Evolutionary conservation across 352 stramenopile species (phyloP), one percentile per base, ranked within the genome.

Genomic region (Globisporangium apiculatum): DNA sequence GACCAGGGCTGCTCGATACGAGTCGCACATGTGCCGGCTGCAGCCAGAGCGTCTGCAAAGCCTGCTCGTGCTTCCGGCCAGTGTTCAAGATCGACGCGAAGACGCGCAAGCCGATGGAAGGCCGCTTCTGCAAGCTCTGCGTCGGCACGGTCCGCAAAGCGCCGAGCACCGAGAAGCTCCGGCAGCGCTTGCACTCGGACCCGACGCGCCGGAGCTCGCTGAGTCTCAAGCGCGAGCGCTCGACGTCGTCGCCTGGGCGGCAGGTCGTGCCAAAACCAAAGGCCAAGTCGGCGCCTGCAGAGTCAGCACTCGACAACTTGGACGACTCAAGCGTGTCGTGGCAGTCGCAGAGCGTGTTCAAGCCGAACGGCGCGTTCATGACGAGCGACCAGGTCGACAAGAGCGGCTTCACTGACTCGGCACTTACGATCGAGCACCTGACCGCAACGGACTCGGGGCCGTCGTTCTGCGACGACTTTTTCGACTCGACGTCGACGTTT

Each of bases 41-140:
- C 40, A 66, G 66, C 10, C 48, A 82, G 68, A 73, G 54, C 42
- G 64, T 72, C 9, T 82, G 72, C 57, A 73, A 71, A 59, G 57
- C 65, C 18, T 82, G 72, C 57, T 55, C 53, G 41, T 50, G 24
- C 38, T 52, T 53, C n/a, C 60, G 35, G 3, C 45, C 53, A 5
- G 46, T 65, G 15, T 65, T 65, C 48, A 56, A 62, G 15, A 47
- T 61, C 24, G 60, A 65, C 38, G 37, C 46, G 24, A 55, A 52
- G 41, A 65, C 53, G 6, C 42, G n/a, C 18, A 40, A 50, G 51
- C 58, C 58, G 9, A 41, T 53, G 43, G 51, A 64, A 10, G 51
- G 40, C 4, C 52, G 58, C 43, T 64, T 64, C 24, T 64, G 58
- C 43, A 64, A 64, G 37, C 35, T 55, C 3, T 61, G 56, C 41